Percentiles rank a stretch among this genome's conserved stretches.
Conservation (phyloP, 352 stramenopile genomes). For the Globisporangium apiculatum region DNA sequence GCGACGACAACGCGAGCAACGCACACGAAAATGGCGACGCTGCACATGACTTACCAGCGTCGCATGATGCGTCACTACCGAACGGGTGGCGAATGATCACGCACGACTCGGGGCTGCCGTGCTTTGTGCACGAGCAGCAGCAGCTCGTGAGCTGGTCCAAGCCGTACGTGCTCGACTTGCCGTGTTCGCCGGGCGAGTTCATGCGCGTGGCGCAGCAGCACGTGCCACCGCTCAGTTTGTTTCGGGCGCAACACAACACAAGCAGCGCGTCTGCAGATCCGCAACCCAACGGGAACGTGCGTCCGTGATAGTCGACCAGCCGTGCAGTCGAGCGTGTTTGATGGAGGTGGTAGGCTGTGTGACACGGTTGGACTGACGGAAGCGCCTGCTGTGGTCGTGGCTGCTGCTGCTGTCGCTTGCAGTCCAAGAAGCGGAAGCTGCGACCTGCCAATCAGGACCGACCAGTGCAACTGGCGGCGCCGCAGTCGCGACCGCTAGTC, state of each 20-base stretch:
- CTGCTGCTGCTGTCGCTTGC: background rate
- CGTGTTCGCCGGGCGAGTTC: conserved; percentile 24
- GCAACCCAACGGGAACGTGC: conserved; percentile 1
- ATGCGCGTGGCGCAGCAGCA: conserved; percentile 41
- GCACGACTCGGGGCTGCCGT: conserved; percentile 62
- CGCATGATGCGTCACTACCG: conserved; percentile 31
- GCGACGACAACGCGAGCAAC: conserved; percentile 11
- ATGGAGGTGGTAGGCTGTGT: no score
- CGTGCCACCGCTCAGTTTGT: conserved; percentile 62
- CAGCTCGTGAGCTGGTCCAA: conserved; percentile 64
- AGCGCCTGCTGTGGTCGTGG: background rate
- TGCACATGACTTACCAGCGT: background rate
- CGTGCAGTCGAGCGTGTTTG: background rate
- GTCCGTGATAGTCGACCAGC: background rate
- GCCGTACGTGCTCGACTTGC: conserved; percentile 48
- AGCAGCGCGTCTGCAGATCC: background rate
- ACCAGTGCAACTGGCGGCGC: background rate
- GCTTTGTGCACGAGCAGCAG: conserved; percentile 51
- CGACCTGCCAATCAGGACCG: conserved; percentile 15
- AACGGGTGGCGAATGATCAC: conserved; percentile 51
- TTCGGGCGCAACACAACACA: conserved; percentile 17
- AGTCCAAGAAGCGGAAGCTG: conserved; percentile 45
- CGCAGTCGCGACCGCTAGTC: conserved; percentile 1
- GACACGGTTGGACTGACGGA: no score
- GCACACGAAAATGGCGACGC: conserved; percentile 1